Base-by-base conservation (phyloP, 1,284 basidiomycete genomes). In the Tilletia caries region DNA sequence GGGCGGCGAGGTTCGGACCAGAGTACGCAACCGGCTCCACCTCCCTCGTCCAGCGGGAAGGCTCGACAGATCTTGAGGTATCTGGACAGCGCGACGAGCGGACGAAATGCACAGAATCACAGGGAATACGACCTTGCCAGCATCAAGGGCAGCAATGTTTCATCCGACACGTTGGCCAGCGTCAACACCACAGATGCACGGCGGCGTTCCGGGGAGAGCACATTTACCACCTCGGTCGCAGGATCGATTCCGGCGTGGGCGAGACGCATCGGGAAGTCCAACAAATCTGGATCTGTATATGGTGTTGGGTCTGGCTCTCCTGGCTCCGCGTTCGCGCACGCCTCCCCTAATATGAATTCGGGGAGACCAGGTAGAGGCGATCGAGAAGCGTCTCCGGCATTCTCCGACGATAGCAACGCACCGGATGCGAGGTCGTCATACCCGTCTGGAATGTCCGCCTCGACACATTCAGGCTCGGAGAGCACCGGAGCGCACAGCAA, bases 331-430 rank as follows among this genome's bases (percentile, higher is more conserved):
- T 8, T n/a, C 6, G 13, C 58, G 8, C 20, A 25, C 8, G 34
- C 32, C 13, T 62, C 58, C 4, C 58, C 33, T 15, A 8, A 32
- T 6, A 34, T 62, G 32, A 34, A 34, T 18, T 13, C 58, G 10
- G 33, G 32, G 32, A 25, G 58, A 62, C 33, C 58, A 6, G 58
- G 32, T n/a, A 62, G 58, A 37, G 29, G 58, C 13, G 58, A 62
- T 18, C 58, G 58, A 62, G 58, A 62, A 37, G 58, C 34, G 10
- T 62, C 58, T 12, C 58, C 58, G 13, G 58, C 58, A 15, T 62
- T 62, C 58, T 62, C 58, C 6, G 58, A 62, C n/a, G 58, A 62
- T 29, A 62, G 58, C 33, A 62, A 34, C 58, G 58, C 58, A 37
- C 29, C 58, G 20, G 58, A 62, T 37, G 58, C 27, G 20, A 27